A percentile compares a stretch with the other conserved stretches of the same genome.
Evolutionary conservation across 805 yeast species (phyloP).

Genomic region (Kodamaea neixiangensis): DNA sequence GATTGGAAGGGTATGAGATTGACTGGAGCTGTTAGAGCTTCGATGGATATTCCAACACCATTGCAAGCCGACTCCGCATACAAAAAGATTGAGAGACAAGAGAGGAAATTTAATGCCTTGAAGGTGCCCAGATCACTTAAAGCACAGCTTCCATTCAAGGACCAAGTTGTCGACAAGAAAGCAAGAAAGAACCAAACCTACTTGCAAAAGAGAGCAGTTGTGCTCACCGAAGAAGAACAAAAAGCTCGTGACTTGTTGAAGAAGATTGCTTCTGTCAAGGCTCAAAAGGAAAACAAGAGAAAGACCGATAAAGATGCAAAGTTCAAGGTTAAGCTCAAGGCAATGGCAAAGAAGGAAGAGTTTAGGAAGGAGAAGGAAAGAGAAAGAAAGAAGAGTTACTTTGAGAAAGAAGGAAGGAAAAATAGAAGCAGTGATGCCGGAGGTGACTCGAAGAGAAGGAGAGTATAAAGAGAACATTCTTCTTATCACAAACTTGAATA

Average conservation of each 20-base stretch:
- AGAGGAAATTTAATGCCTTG: slow-evolving; percentile 83
- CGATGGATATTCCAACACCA: slow-evolving; percentile 64
- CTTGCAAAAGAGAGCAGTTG: slow-evolving; percentile 88
- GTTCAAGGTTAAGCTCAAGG: slow-evolving; percentile 73
- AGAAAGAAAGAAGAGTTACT: slow-evolving; percentile 85
- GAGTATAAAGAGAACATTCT: background rate
- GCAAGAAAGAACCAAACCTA: slow-evolving; percentile 85
- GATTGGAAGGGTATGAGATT: slow-evolving; percentile 97
- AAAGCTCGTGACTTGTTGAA: slow-evolving; percentile 87
- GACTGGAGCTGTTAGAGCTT: slow-evolving; percentile 92
- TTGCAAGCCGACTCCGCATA: slow-evolving; percentile 50
- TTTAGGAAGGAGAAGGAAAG: slow-evolving; percentile 70
- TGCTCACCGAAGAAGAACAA: slow-evolving; percentile 89
- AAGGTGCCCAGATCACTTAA: slow-evolving; percentile 81
- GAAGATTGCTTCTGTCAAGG: slow-evolving; percentile 80
- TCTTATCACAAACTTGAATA: background rate
- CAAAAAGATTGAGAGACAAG: slow-evolving; percentile 76
- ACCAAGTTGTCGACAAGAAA: slow-evolving; percentile 86
- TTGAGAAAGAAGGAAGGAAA: slow-evolving; percentile 62
- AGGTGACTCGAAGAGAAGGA: slow-evolving; percentile 3
- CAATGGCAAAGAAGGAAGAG: slow-evolving; percentile 73
- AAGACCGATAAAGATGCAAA: slow-evolving; percentile 71
- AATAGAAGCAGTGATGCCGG: slow-evolving; percentile 41
- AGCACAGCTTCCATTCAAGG: slow-evolving; percentile 81
- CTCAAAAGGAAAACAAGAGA: slow-evolving; percentile 80